Evolutionary conservation across 768 basidiomycete genomes (phyloP), one percentile per base, ranked within the genome.

Genomic region (Crucibulum laeve): DNA sequence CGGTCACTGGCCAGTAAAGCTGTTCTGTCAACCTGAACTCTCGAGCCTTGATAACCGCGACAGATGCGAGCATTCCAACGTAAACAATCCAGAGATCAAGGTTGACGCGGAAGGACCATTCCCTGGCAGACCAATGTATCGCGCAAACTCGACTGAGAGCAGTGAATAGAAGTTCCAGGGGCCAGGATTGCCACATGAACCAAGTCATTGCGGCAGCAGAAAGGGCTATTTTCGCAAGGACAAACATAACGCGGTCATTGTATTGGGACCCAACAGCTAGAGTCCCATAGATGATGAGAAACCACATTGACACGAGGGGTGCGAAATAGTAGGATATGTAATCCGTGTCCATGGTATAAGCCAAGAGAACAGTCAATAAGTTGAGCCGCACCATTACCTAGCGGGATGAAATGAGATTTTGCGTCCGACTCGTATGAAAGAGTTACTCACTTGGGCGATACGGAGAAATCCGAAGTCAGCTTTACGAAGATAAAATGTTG

Each of bases 291-390:
- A 94, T 79, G 69, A 93, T 76, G 46, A 91, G 62, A 65, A 85
- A 95, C 89, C 88, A 93, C 79, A 86, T 78, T 18, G 91, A 87
- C 22, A 93, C 91, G 54, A 95, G 73, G 5, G 92, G 92, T 7
- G 90, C 76, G 55, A 92, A 93, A 65, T 93, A 95, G 63, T 93
- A 93, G 38, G 80, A 88, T 49, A 91, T 79, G 63, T 93, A 96
- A 61, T 91, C 76, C 45, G 90, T 91, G 68, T 93, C 80, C 91
- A 95, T 93, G 34, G 82, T 77, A 66, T 94, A 96, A 5, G 86
- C 84, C 37, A 96, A 75, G 19, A 82, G 65, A 41, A 95, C 66
- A 4, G 91, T 91, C 34, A 92, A 71, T 24, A 94, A 63, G 64
- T 95, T 96, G 45, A 94, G 68, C 15, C 92, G 80, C 44, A 92